Evolutionary conservation across 1,284 basidiomycete species (phyloP), one percentile per base, ranked within the genome.

Genomic region (Microstroma glucosiphilum): DNA sequence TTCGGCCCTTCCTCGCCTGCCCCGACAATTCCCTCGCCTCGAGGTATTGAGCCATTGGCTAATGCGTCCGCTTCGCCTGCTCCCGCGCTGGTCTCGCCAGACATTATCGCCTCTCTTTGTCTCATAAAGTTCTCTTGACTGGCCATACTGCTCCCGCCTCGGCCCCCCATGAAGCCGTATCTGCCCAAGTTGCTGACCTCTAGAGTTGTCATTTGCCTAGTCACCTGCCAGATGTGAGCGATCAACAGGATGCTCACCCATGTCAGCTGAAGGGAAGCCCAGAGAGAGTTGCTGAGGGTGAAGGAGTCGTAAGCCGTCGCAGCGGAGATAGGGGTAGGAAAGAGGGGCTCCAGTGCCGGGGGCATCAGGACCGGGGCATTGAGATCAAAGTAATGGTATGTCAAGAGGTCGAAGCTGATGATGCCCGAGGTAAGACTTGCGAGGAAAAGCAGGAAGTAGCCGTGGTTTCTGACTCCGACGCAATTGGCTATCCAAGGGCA

Each of bases 401-500:
- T 85, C 6, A 97, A 85, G 74, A 88, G 89, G 77, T 92, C 87
- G 71, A 96, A 97, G 25, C 86, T 78, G 13, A 83, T 66, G 56
- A 98, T 88, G 1, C 91, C 92, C 19, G 87, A 71, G 40, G 96
- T 90, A 17, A 98, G 86, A 1, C 88, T 87, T 0, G 84, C 82
- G 30, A 99, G 88, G 74, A 98, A 97, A 9, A 92, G 79, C 40
- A 97, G 82, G 81, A 99, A 98, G 76, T 94, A 89, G 13, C 93
- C 88, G 74, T 98, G 94, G 75, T 98, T 98, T 68, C 90, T 88
- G 57, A 86, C 84, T n/a, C 96, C 96, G 60, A 98, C 65, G 79
- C 94, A 97, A 81, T 97, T 97, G 89, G 92, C 96, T n/a, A 97
- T 88, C 94, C 94, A 99, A 8, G 96, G 96, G 75, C 94, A 97